Conservation (phyloP, 176 grass and related monocot species). For the Elymus sibiricus region DNA sequence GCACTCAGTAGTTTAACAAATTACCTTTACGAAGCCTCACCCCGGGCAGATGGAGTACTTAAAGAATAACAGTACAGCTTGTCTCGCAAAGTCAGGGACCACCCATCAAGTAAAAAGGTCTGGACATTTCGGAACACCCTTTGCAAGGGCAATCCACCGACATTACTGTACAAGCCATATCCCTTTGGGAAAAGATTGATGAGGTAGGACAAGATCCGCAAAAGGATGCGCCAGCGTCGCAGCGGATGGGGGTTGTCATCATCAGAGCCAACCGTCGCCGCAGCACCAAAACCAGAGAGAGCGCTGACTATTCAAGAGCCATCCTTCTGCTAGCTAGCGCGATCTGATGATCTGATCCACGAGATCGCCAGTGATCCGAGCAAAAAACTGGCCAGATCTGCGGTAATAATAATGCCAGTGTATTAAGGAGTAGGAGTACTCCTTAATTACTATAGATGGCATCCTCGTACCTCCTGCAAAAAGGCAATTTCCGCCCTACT, state of each 20-base stretch:
- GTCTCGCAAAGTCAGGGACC: slow-evolving; percentile 7
- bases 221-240: slow-evolving; percentile 19
- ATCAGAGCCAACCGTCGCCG: not conserved
- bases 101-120: not conserved
- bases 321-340: not conserved
- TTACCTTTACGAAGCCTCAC: not conserved
- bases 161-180: not conserved
- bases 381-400: not conserved
- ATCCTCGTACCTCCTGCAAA: slow-evolving; percentile 11
- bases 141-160: not conserved
- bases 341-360: not conserved
- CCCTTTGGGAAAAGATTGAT: slow-evolving; percentile 7
- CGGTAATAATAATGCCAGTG: not conserved
- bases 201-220: slow-evolving; percentile 43
- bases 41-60: not conserved
- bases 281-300: not conserved
- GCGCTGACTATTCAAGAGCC: not conserved
- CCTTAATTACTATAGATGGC: not conserved
- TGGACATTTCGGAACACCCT: not conserved
- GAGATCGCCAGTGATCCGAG: not conserved
- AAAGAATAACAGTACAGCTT: not conserved
- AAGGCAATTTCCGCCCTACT: not conserved
- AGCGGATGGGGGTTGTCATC: not conserved
- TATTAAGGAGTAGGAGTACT: not conserved
- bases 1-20: not conserved